phyloP scores from a whole-genome alignment of 225 moss, liverwort and hornwort genomes.

The Sphagnum tenellum region DNA sequence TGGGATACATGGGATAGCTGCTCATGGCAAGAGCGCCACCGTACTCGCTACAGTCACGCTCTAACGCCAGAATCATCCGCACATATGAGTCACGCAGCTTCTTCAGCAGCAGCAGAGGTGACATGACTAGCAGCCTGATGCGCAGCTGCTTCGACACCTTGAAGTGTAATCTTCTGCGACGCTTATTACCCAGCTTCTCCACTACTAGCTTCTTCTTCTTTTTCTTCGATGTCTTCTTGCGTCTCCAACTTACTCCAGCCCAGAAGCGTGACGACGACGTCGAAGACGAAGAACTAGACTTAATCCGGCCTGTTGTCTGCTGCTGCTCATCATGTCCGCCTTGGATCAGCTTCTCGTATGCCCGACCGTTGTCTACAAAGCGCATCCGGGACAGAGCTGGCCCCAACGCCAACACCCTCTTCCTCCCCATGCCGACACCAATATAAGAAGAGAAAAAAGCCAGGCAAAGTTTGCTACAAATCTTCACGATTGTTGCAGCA shows the following conservation, averaged over 20 bases:
- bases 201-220: slow-evolving; percentile 9
- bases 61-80: slow-evolving; percentile 33
- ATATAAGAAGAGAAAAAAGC: background rate
- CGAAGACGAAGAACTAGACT: too few species aligned
- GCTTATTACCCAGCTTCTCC: slow-evolving; percentile 7
- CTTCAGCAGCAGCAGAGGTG: slow-evolving; percentile 28
- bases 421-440: slow-evolving; percentile 27
- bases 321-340: too few species aligned
- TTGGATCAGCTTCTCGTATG: too few species aligned
- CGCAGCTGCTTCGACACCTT: slow-evolving; percentile 20
- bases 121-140: slow-evolving; percentile 13
- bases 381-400: slow-evolving; percentile 43
- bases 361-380: slow-evolving; percentile 21
- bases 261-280: too few species aligned
- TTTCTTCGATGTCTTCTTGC: too few species aligned
- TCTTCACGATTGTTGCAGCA: too few species aligned
- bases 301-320: too few species aligned
- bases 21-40: slow-evolving; percentile 16
- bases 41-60: slow-evolving; percentile 6
- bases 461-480: too few species aligned
- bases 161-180: slow-evolving; percentile 18
- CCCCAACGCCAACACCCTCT: slow-evolving; percentile 36
- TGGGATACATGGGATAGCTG: slow-evolving; percentile 1
- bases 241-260: too few species aligned
- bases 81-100: slow-evolving; percentile 29